These are phyloP conservation scores for Boletus bicolor DNA, from an alignment of 768 basidiomycete genomes.

Conservation along the genomic window DNA sequence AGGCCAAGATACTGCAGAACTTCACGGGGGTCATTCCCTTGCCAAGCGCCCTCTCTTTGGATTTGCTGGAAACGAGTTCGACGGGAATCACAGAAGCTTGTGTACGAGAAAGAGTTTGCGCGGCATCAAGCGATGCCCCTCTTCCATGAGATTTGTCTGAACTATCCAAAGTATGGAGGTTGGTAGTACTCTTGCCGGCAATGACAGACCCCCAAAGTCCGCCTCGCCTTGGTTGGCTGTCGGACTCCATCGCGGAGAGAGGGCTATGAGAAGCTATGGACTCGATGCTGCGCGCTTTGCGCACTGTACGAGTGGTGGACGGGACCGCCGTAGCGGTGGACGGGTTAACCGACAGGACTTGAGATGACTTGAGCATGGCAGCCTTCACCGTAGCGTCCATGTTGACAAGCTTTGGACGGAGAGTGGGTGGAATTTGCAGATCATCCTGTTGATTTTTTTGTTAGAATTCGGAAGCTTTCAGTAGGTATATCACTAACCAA, in stretches of 20 bases:
- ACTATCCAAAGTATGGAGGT: slow-evolving; percentile 24
- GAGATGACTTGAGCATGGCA: slow-evolving; percentile 87
- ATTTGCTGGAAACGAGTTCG: slow-evolving; percentile 36
- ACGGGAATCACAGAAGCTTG: slow-evolving; percentile 44
- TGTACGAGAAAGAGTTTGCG: slow-evolving; percentile 50
- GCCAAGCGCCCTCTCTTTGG: slow-evolving; percentile 51
- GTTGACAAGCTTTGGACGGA: slow-evolving; percentile 73
- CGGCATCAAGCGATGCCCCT: slow-evolving; percentile 59
- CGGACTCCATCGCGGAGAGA: slow-evolving; percentile 38
- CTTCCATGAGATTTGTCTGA: slow-evolving; percentile 46
- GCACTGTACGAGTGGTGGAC: slow-evolving; percentile 53
- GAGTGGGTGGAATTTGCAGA: slow-evolving; percentile 76
- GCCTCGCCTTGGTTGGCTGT: slow-evolving; percentile 27
- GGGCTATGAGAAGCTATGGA: slow-evolving; percentile 54
- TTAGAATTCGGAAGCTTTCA: neutral
- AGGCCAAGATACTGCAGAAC: slow-evolving; percentile 64
- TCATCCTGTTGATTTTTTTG: slow-evolving; percentile 57
- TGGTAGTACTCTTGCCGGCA: slow-evolving; percentile 31
- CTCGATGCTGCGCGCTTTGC: slow-evolving; percentile 72
- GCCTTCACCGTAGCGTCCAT: slow-evolving; percentile 88
- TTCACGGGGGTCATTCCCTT: slow-evolving; percentile 62
- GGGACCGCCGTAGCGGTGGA: slow-evolving; percentile 32
- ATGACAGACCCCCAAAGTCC: slow-evolving; percentile 25
- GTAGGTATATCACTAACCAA: slow-evolving; percentile 48
- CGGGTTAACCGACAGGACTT: slow-evolving; percentile 50